phyloP scores from a whole-genome alignment of 2,329 filamentous ascomycete species.

The Fusarium sp. region DNA sequence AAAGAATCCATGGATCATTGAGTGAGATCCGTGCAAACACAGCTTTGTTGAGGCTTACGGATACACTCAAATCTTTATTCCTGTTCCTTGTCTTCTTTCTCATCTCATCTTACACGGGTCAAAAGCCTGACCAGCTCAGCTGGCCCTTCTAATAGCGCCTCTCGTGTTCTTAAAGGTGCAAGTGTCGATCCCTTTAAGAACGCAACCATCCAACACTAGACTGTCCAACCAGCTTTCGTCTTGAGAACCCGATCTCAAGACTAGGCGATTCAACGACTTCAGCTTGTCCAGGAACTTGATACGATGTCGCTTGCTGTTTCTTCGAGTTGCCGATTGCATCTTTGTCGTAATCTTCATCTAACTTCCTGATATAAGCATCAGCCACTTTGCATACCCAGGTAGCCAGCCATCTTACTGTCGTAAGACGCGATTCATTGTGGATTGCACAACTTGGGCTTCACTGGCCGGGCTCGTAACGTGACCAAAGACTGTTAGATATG shows the following conservation, averaged over 20 bases:
- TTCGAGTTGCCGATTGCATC: slow-evolving; percentile 14
- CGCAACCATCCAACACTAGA: slow-evolving; percentile 13
- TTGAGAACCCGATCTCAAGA: slow-evolving; percentile 22
- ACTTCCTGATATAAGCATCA: slow-evolving; percentile 1
- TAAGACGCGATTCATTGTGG: slow-evolving; percentile 20
- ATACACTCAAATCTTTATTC: slow-evolving; percentile 5
- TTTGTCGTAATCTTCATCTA: neutral
- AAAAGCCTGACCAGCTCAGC: slow-evolving; percentile 4
- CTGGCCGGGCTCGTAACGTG: slow-evolving; percentile 19
- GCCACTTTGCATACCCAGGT: neutral
- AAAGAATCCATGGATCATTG: neutral
- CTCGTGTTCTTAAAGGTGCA: slow-evolving; percentile 26
- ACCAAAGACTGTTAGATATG: neutral
- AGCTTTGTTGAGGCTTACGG: slow-evolving; percentile 19
- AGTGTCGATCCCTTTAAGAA: slow-evolving; percentile 36
- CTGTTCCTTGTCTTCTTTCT: neutral
- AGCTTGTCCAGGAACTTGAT: slow-evolving; percentile 9
- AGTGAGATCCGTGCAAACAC: slow-evolving; percentile 19
- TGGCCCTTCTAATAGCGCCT: slow-evolving; percentile 34
- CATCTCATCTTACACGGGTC: slow-evolving; percentile 1
- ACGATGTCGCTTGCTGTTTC: slow-evolving; percentile 2
- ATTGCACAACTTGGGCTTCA: slow-evolving; percentile 12
- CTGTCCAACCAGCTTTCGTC: slow-evolving; percentile 23
- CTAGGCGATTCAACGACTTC: slow-evolving; percentile 11
- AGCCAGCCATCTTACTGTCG: neutral